Evolutionary conservation across 768 basidiomycete genomes (phyloP), one percentile per base, ranked within the genome.

Genomic region (Kwoniella bestiolae): DNA sequence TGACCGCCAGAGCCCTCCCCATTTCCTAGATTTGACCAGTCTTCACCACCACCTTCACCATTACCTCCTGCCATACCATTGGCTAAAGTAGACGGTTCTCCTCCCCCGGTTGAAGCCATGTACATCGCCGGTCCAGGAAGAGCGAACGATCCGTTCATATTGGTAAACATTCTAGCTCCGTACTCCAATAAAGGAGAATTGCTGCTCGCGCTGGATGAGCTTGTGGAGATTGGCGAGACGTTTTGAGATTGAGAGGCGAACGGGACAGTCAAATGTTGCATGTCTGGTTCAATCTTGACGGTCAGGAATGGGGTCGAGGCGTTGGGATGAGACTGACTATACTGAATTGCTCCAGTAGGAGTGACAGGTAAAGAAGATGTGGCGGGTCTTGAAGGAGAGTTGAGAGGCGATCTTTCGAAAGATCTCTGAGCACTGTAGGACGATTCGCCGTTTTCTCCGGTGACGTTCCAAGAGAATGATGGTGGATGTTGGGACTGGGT

Each of bases 201-300:
- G 12, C 34, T 35, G 31, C n/a, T 34, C 14, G 32, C 34, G 32
- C 49, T 41, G 4, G 60, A 35, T 2, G 47, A 32, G 21, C 44
- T 0, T 16, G 47, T 29, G 28, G 59, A 49, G 1, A 38, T 28
- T 8, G 34, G 47, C 23, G 49, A 38, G 25, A 25, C n/a, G 25
- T 31, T n/a, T 28, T 18, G 32, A 23, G 28, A 31, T 32, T 55
- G 16, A 55, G 29, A 29, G 3, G 34, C 16, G 23, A 5, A 55
- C 18, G 60, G 60, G 5, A 61, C 50, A 26, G 32, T 29, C 14
- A 60, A 35, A 35, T 51, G 50, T 16, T 61, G 62, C 5, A 45
- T 55, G 9, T 63, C 62, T 8, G 62, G 63, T 35, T 65, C 63
- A 11, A 56, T 49, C 21, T 65, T 65, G 56, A 65, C 49, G 5